Conservation (phyloP, 352 stramenopile genomes). For the Bremia lactucae region DNA sequence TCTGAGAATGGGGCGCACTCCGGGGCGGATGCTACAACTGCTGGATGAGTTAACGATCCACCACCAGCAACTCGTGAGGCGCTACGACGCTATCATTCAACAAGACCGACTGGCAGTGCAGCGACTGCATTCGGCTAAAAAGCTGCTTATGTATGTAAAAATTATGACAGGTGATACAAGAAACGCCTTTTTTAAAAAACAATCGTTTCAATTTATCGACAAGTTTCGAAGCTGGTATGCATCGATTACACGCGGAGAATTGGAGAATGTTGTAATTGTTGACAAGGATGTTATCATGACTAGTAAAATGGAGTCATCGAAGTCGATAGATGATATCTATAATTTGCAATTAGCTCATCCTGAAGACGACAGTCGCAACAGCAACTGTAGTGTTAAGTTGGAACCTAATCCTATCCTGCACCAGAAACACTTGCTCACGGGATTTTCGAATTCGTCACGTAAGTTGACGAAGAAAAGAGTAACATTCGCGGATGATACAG, state of each 20-base stretch:
- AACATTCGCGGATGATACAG: constrained; percentile 10
- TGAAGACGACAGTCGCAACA: constrained; percentile 3
- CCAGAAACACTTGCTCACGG: constrained; percentile 1
- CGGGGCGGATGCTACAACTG: constrained; percentile 35
- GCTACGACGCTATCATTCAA: constrained; percentile 32
- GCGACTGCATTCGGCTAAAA: constrained; percentile 46
- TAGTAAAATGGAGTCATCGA: constrained; percentile 1
- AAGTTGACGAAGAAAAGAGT: constrained; percentile 15
- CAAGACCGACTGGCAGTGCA: constrained; percentile 30
- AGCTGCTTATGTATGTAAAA: constrained; percentile 47
- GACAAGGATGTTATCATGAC: constrained; percentile 8
- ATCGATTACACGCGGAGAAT: constrained; percentile 6
- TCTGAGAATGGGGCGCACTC: constrained; percentile 20
- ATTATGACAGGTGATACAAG: constrained; percentile 28
- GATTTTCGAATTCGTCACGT: background rate
- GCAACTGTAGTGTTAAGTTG: background rate
- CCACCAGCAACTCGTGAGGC: constrained; percentile 18
- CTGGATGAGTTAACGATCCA: constrained; percentile 34
- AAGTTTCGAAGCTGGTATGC: constrained; percentile 46
- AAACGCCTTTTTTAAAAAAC: constrained; percentile 27
- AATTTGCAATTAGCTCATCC: constrained; percentile 12
- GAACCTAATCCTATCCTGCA: constrained; percentile 9
- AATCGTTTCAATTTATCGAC: constrained; percentile 38
- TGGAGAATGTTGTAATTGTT: background rate
- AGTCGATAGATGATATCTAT: constrained; percentile 17